These are phyloP conservation scores for Penicillium sp. DNA, from an alignment of 2,329 filamentous ascomycete species.

Conservation along the genomic window DNA sequence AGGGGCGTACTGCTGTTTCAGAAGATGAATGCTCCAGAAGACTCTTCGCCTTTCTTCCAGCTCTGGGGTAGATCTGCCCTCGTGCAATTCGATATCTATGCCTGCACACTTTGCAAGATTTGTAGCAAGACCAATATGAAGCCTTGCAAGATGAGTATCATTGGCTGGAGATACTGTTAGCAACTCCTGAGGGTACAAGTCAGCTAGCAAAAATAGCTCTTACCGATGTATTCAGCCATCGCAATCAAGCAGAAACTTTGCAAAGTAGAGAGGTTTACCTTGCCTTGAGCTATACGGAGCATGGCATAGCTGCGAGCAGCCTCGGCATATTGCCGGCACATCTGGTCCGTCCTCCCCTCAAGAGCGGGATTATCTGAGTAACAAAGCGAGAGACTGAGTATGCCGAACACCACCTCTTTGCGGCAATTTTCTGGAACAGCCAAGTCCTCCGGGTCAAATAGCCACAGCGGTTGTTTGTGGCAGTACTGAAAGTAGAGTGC, in stretches of 20 bases:
- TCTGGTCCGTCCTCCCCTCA: conserved; percentile 16
- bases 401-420: conserved; percentile 30
- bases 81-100: conserved; percentile 45
- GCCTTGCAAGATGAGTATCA: conserved; percentile 48
- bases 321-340: conserved; percentile 38
- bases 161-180: conserved; percentile 39
- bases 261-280: conserved; percentile 49
- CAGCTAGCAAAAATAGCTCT: neutral
- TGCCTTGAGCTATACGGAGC: conserved; percentile 51
- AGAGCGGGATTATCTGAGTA: conserved; percentile 20
- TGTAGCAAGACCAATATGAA: conserved; percentile 50
- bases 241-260: conserved; percentile 52
- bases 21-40: conserved; percentile 52
- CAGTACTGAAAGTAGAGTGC: conserved; percentile 35
- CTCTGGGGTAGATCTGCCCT: conserved; percentile 32
- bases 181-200: fast-evolving
- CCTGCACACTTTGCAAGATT: conserved; percentile 51
- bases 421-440: conserved; percentile 16
- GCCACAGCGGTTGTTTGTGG: conserved; percentile 38
- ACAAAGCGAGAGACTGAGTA: conserved; percentile 30
- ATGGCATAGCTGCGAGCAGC: conserved; percentile 37
- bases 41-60: conserved; percentile 48
- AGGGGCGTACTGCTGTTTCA: conserved; percentile 51
- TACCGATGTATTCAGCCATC: conserved; percentile 51
- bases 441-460: conserved; percentile 31